Evolutionary conservation across 2,329 filamentous ascomycete genomes (phyloP), one percentile per base, ranked within the genome.

Genomic region (Scedosporium minutisporum): DNA sequence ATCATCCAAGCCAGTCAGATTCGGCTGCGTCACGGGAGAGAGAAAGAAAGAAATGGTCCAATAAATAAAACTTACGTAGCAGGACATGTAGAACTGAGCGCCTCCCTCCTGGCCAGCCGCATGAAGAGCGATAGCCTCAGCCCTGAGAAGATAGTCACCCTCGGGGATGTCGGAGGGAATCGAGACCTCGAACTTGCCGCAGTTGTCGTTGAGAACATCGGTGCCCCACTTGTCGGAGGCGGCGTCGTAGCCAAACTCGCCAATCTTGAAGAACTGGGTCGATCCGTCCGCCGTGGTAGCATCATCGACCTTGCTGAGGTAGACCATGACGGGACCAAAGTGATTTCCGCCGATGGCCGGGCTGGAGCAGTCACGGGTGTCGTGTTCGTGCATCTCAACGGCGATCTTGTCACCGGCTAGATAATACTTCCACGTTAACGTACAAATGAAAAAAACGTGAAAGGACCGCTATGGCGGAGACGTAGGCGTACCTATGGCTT

Each of bases 381-480:
- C 73, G 18, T 72, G 73, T 74, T 82, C 77, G 71, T 85, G 82
- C 80, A 85, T 85, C 71, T 85, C 82, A 4, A 84, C 75, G 0
- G 81, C 82, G n/a, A 84, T 76, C 0, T 73, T 79, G 5, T 73
- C 71, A 3, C 81, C 80, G 2, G 79, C 79, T 48, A 21, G 18
- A 38, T 38, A 3, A 14, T 14, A 10, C 10, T 12, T 38, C 33
- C 33, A 12, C 9, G 33, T 38, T 38, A 38, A 10, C 10, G 2
- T 14, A 10, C 33, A 38, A 38, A 38, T 10, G 33, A 38, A 38
- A 38, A 10, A 10, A 38, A 38, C n/a, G n/a, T n/a, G 14, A 27
- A 23, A 27, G 1, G 57, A 18, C 7, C 7, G 10, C 12, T 23
- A 29, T 18, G 27, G 9, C 5, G 29, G 53, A 38, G 10, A 1